Conservation (phyloP, 2,329 filamentous ascomycete genomes). For the Xylaria sp. region DNA sequence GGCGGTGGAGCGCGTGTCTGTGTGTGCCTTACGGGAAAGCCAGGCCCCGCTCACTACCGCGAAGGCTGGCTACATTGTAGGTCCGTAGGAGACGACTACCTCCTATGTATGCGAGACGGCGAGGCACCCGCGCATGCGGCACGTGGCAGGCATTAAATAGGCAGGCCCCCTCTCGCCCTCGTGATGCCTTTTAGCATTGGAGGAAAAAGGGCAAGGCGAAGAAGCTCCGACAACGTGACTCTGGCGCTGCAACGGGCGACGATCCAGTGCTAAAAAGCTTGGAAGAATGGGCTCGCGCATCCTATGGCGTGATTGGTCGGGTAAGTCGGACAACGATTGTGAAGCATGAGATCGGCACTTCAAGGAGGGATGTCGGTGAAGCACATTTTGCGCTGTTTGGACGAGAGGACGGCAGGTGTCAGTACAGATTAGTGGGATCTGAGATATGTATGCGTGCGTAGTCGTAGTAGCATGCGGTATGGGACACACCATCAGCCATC, state of each 20-base stretch:
- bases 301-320: constrained; percentile 18
- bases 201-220: constrained; percentile 18
- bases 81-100: background rate
- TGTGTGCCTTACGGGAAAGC: constrained; percentile 20
- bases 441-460: constrained; percentile 15
- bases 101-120: constrained; percentile 10
- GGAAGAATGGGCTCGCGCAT: constrained; percentile 15
- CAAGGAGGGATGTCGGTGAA: constrained; percentile 23
- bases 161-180: no score
- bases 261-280: constrained; percentile 20
- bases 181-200: constrained; percentile 23
- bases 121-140: constrained; percentile 18
- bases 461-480: constrained; percentile 10
- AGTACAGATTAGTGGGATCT: background rate
- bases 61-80: no score
- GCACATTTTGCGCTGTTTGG: constrained; percentile 12
- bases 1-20: constrained; percentile 12
- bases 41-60: constrained; percentile 20
- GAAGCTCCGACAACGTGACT: constrained; percentile 24
- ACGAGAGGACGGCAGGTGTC: background rate
- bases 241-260: constrained; percentile 19
- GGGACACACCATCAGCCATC: no score
- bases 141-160: constrained; percentile 23
- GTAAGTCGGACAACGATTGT: constrained; percentile 18
- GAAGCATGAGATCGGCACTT: constrained; percentile 23